Base-by-base conservation (phyloP, 169 alveolate genomes). In the Theileria parva region DNA sequence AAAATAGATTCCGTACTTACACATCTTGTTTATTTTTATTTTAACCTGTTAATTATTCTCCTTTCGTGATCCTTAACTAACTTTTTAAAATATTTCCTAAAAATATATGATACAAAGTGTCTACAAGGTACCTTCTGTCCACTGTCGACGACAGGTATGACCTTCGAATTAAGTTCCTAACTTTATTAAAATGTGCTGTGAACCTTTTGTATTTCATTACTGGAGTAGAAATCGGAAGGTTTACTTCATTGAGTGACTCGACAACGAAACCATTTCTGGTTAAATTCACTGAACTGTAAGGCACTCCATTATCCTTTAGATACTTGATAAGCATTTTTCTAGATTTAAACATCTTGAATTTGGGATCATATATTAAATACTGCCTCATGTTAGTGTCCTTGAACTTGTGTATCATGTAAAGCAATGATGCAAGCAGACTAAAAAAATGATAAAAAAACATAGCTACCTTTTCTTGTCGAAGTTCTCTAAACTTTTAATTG, bases 301-400 rank as follows among this genome's bases (percentile, higher is more conserved):
- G 30, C 6, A 83, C 57, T 17, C 81, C 86, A 17, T 53, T 75
- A 8, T 83, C 89, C 23, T 61, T 37, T 37, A 83, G 66, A 48
- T 37, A 83, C 70, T 34, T 28, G 37, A 73, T 78, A 27, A 83
- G 81, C 30, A 69, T 66, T n/a, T 74, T 51, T 27, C 89, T 59
- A 21, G 89, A 60, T 53, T 76, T 76, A 64, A 83, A 76, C 65
- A 44, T 8, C 53, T 68, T 28, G 81, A 83, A 83, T 19, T 68
- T 66, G 13, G 89, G 89, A 77, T 83, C 89, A 39, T 76, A 60
- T 57, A 83, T 32, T 61, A 83, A 59, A 53, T 83, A 83, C 63
- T 83, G 89, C 64, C 71, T 75, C 81, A 34, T 75, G 57, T 59
- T 65, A 28, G 15, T 23, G 27, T 60, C 65, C 27, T 68, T 63